phyloP scores from a whole-genome alignment of 306 rosid species.

The Cucumis hystrix region DNA sequence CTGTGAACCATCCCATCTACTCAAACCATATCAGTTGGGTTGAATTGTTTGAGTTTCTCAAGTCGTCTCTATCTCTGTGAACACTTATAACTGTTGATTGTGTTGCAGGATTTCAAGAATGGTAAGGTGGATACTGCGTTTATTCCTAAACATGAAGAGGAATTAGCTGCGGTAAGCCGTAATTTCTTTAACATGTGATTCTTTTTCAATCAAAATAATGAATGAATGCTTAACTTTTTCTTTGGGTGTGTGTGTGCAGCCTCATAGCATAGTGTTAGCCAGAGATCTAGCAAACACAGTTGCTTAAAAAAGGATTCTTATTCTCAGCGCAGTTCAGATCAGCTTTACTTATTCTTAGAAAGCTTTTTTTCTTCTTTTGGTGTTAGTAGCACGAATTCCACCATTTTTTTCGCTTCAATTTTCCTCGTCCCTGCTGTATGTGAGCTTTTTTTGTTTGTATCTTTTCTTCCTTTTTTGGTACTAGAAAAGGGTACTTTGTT shows the following conservation, averaged over 20 bases:
- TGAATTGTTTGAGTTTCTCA: not conserved
- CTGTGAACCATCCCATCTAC: not conserved
- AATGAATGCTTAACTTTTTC: not conserved
- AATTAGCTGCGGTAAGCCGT: slow-evolving; percentile 52
- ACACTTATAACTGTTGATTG: not conserved
- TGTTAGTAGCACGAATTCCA: not conserved
- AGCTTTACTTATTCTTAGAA: not conserved
- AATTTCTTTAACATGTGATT: not conserved
- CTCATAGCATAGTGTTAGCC: slow-evolving; percentile 35
- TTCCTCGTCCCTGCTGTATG: not conserved
- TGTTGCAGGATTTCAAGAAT: slow-evolving; percentile 64
- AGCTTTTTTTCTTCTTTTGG: not conserved
- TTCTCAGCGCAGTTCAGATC: not conserved
- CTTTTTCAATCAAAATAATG: not conserved
- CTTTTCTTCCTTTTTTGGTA: not conserved
- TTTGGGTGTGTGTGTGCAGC: slow-evolving; percentile 19
- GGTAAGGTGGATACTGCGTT: slow-evolving; percentile 94
- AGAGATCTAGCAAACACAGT: slow-evolving; percentile 24
- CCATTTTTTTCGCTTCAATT: not conserved
- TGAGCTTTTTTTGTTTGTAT: not conserved
- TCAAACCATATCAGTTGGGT: not conserved
- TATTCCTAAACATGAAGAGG: slow-evolving; percentile 88
- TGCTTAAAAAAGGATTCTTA: not conserved
- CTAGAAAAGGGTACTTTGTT: not conserved
- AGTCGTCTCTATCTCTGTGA: not conserved